Percentiles rank a stretch among this genome's conserved stretches.
phyloP scores from a whole-genome alignment of 768 basidiomycete genomes.

The Termitomyces sp. region DNA sequence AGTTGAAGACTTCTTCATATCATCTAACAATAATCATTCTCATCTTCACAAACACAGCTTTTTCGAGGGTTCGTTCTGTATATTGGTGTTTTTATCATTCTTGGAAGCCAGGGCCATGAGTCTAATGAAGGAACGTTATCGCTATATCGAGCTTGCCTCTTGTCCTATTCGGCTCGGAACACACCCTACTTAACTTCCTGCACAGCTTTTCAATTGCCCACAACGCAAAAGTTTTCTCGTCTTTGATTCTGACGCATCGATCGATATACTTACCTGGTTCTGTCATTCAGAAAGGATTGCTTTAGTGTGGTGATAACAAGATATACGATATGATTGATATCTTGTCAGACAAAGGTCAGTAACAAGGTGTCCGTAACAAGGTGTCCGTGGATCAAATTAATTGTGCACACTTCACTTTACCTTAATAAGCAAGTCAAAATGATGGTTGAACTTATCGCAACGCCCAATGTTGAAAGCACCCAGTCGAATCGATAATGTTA shows the following conservation, averaged over 20 bases:
- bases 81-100: background rate
- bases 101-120: background rate
- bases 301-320: background rate
- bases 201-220: slow-evolving; percentile 5
- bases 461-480: too few relatives aligned
- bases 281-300: background rate
- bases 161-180: background rate
- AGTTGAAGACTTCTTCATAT: too few relatives aligned
- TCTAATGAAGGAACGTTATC: background rate
- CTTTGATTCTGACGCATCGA: slow-evolving; percentile 1
- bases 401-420: too few relatives aligned
- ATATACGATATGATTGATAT: background rate
- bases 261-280: slow-evolving; percentile 1
- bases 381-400: too few relatives aligned
- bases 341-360: background rate
- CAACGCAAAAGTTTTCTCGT: background rate
- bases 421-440: too few relatives aligned
- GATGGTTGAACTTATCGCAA: too few relatives aligned
- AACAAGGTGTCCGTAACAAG: background rate
- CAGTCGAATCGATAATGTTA: too few relatives aligned
- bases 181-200: slow-evolving; percentile 2
- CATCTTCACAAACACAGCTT: background rate
- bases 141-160: background rate
- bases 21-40: too few relatives aligned
- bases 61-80: background rate